A percentile compares a stretch with the other conserved stretches of the same genome.
Conservation (phyloP, 1,284 basidiomycete genomes). For the Marasmius sp. region DNA sequence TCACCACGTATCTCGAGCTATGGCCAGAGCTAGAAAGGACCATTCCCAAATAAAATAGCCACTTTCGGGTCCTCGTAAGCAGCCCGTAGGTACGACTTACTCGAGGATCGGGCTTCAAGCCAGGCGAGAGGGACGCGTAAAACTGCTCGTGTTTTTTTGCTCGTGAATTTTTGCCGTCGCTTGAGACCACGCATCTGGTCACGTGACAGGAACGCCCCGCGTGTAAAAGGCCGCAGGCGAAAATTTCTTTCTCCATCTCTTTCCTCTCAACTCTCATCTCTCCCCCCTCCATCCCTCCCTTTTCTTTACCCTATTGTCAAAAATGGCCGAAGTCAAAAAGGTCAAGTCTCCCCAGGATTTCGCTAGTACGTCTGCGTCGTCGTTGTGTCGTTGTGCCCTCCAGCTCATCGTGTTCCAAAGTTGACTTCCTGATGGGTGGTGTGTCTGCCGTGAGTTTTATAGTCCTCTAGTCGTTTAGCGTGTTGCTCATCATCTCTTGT, state of each 20-base stretch:
- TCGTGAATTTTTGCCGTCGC: not conserved
- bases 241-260: constrained; percentile 5
- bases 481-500: constrained; percentile 14
- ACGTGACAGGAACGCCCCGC: not conserved
- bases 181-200: not conserved
- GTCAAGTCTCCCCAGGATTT: constrained; percentile 81
- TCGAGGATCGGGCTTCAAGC: too few species aligned
- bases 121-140: too few species aligned
- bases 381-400: constrained; percentile 8
- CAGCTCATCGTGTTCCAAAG: constrained; percentile 48
- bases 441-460: constrained; percentile 76
- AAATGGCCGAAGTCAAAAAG: constrained; percentile 80
- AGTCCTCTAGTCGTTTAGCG: not conserved
- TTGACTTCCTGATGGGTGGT: constrained; percentile 92
- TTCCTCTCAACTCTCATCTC: constrained; percentile 8
- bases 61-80: not conserved
- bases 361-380: constrained; percentile 32
- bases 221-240: not conserved
- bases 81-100: not conserved
- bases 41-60: not conserved
- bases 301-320: constrained; percentile 38
- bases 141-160: too few species aligned
- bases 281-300: constrained; percentile 48
- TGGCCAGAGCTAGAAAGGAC: not conserved
- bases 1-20: not conserved